Evolutionary conservation across 352 stramenopile species (phyloP).

Genomic region (Globisporangium paddicum): DNA sequence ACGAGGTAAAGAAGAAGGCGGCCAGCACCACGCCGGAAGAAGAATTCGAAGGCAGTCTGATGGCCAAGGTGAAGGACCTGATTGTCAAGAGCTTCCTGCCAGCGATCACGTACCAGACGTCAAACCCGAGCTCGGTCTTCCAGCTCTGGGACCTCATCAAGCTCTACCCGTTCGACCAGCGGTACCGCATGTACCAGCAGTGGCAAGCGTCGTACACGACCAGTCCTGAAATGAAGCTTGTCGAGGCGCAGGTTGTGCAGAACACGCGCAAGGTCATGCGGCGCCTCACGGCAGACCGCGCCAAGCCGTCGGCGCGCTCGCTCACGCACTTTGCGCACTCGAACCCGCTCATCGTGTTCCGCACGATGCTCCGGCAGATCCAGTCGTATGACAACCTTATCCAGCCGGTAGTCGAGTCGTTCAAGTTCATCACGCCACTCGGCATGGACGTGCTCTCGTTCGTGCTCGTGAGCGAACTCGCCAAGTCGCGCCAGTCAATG

Average conservation of each 20-base stretch:
- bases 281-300: constrained; percentile 73
- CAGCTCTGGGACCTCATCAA: constrained; percentile 85
- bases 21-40: neutral
- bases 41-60: constrained; percentile 7
- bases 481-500: constrained; percentile 80
- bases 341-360: constrained; percentile 93
- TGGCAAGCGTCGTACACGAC: constrained; percentile 66
- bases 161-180: constrained; percentile 64
- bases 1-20: constrained; percentile 19
- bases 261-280: constrained; percentile 75
- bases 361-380: constrained; percentile 93
- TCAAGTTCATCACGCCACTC: constrained; percentile 92
- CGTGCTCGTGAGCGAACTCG: constrained; percentile 89
- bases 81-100: constrained; percentile 69
- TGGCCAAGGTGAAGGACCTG: constrained; percentile 41
- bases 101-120: constrained; percentile 65
- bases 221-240: constrained; percentile 54
- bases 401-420: constrained; percentile 93
- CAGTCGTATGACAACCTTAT: constrained; percentile 98
- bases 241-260: constrained; percentile 67
- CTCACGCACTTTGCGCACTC: constrained; percentile 89
- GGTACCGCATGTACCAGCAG: constrained; percentile 77
- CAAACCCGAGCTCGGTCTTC: constrained; percentile 70
- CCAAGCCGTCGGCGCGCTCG: constrained; percentile 67
- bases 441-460: constrained; percentile 94